Evolutionary conservation across 345 rosid species (phyloP).

Genomic region (Eucalyptus urophylla): DNA sequence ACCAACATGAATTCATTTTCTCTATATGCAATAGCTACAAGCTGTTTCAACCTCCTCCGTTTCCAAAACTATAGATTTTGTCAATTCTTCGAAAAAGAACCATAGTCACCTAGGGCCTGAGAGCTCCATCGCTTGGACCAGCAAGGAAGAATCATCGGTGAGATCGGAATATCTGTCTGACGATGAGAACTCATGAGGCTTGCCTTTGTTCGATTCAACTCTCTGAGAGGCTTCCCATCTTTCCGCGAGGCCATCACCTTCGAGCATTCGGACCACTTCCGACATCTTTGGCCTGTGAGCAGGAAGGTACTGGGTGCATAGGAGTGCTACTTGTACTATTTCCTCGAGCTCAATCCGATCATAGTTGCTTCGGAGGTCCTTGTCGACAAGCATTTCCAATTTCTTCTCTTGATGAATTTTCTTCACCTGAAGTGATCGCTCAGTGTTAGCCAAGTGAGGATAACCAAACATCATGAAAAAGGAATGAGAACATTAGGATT

Average conservation of each 20-base stretch:
- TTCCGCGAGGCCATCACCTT: slow-evolving; percentile 96
- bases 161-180: slow-evolving; percentile 94
- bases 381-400: slow-evolving; percentile 78
- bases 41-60: not conserved
- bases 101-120: slow-evolving; percentile 83
- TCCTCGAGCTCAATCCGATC: slow-evolving; percentile 93
- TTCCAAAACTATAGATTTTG: not conserved
- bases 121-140: slow-evolving; percentile 97
- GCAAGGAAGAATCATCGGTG: slow-evolving; percentile 85
- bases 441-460: not conserved
- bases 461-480: not conserved
- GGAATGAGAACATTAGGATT: not conserved
- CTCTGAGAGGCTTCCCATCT: slow-evolving; percentile 98
- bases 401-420: slow-evolving; percentile 90
- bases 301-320: slow-evolving; percentile 88
- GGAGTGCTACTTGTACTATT: slow-evolving; percentile 82
- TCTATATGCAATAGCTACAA: not conserved
- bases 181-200: slow-evolving; percentile 66
- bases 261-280: slow-evolving; percentile 94
- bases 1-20: not conserved
- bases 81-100: not conserved
- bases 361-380: slow-evolving; percentile 65
- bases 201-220: slow-evolving; percentile 46
- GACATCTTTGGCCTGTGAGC: slow-evolving; percentile 92
- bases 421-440: slow-evolving; percentile 37